phyloP scores from a whole-genome alignment of 352 stramenopile species.

The Hyphochytrium catenoides region DNA sequence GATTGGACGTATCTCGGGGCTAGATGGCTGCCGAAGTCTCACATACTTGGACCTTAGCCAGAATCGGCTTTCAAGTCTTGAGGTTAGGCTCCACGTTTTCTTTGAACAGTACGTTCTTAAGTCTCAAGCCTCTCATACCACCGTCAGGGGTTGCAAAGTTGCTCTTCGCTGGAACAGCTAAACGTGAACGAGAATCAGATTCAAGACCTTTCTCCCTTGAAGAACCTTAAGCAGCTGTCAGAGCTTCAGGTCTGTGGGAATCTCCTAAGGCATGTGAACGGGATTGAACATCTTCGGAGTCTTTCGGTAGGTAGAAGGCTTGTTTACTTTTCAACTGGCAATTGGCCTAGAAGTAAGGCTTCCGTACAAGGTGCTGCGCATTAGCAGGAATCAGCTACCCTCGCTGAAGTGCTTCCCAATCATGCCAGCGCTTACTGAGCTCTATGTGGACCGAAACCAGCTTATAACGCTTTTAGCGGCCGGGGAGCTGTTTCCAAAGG shows the following conservation, averaged over 20 bases:
- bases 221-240: slow-evolving; percentile 32
- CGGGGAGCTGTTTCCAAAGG: too few relatives aligned
- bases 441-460: too few relatives aligned
- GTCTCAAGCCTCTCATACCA: neutral
- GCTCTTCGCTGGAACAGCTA: slow-evolving; percentile 25
- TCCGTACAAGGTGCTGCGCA: too few relatives aligned
- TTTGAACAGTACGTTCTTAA: neutral
- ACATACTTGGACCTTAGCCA: slow-evolving; percentile 38
- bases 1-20: slow-evolving; percentile 20
- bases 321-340: too few relatives aligned
- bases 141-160: slow-evolving; percentile 23
- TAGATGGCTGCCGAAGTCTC: slow-evolving; percentile 21
- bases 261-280: slow-evolving; percentile 19
- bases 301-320: too few relatives aligned
- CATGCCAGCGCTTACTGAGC: too few relatives aligned
- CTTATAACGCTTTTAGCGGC: too few relatives aligned
- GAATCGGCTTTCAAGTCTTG: slow-evolving; percentile 20
- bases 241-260: slow-evolving; percentile 40
- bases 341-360: too few relatives aligned
- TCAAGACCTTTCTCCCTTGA: slow-evolving; percentile 22
- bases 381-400: too few relatives aligned
- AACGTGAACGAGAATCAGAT: slow-evolving; percentile 36
- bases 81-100: slow-evolving; percentile 9
- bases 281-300: too few relatives aligned
- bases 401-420: too few relatives aligned